These are phyloP conservation scores for Cercospora citrullina DNA, from an alignment of 2,329 filamentous ascomycete species.

Conservation along the genomic window DNA sequence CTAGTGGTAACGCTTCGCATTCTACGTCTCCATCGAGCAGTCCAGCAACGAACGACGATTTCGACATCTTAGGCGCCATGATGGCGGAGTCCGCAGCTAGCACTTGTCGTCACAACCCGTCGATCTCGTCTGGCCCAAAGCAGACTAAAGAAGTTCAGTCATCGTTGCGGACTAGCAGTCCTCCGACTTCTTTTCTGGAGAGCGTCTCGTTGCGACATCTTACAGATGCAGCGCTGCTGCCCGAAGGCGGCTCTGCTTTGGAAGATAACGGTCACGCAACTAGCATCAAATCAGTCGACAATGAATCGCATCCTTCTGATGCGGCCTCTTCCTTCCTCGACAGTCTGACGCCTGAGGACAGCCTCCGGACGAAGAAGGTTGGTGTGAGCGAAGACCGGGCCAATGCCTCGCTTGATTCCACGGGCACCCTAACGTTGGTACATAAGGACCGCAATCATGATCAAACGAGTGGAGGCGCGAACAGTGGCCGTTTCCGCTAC, in stretches of 20 bases:
- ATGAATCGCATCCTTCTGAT: neutral
- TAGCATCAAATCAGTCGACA: neutral
- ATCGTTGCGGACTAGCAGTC: neutral
- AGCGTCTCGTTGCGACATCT: constrained; percentile 9
- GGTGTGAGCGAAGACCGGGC: neutral
- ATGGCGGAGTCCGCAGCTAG: neutral
- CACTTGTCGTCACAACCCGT: neutral
- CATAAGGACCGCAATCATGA: neutral
- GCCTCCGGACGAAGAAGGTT: neutral
- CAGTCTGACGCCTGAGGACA: neutral
- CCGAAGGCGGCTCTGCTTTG: neutral
- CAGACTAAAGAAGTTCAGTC: neutral
- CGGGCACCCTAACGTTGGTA: neutral
- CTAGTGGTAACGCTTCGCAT: neutral
- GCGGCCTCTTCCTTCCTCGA: constrained; percentile 9
- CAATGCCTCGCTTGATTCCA: neutral
- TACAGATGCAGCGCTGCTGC: constrained; percentile 8
- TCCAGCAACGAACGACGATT: neutral
- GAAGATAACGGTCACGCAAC: neutral
- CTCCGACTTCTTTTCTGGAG: neutral
- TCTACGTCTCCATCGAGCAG: neutral
- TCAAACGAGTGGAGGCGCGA: neutral
- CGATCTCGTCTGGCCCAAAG: neutral
- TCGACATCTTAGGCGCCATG: constrained; percentile 25
- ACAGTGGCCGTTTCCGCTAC: neutral